Percentiles rank a stretch among this genome's conserved stretches.
Evolutionary conservation across 176 grass and related monocot species (phyloP).

Genomic region (barley (Hordeum vulgare)): MorexV3_pseudomolecules_assembly NC_058523.1:222908243-222908742

Average conservation of each 20-base stretch:
- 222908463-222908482: too few relatives aligned
- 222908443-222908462: not conserved
- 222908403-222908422: too few relatives aligned
- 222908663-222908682: constrained; percentile 60
- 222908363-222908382: too few relatives aligned
- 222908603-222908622: not conserved
- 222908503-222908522: not conserved
- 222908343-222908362: too few relatives aligned
- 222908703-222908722: constrained; percentile 64
- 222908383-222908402: too few relatives aligned
- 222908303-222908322: too few relatives aligned
- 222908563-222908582: constrained; percentile 41
- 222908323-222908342: too few relatives aligned
- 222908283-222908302: too few relatives aligned
- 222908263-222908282: too few relatives aligned
- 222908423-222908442: not conserved
- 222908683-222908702: constrained; percentile 67
- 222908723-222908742: constrained; percentile 49
- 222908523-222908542: not conserved
- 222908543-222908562: constrained; percentile 7
- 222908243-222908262: too few relatives aligned
- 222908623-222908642: constrained; percentile 50
- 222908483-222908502: not conserved
- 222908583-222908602: constrained; percentile 41
- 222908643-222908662: constrained; percentile 76